phyloP scores from a whole-genome alignment of 208 protist species.

The Wallacemonas sp. region DNA sequence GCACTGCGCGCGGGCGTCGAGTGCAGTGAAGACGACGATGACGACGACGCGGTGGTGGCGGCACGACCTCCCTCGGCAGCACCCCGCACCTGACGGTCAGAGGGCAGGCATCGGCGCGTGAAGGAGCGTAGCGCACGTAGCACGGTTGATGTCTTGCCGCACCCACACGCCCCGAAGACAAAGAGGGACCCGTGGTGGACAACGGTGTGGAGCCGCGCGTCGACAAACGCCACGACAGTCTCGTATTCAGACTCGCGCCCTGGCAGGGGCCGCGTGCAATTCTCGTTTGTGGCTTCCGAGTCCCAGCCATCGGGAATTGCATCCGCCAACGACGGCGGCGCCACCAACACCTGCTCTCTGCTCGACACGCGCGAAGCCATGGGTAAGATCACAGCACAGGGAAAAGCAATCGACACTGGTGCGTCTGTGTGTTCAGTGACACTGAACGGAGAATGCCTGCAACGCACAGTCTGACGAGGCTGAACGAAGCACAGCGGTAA shows the following conservation, averaged over 20 bases:
- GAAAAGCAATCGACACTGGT: too few relatives aligned
- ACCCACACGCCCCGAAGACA: constrained; percentile 83
- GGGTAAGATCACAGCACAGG: too few relatives aligned
- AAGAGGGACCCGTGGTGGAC: constrained; percentile 55
- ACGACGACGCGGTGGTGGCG: background rate
- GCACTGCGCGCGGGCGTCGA: background rate
- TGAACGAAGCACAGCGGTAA: too few relatives aligned
- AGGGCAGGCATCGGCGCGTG: constrained; percentile 45
- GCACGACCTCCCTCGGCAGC: background rate
- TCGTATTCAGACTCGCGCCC: constrained; percentile 63
- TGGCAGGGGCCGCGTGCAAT: constrained; percentile 13
- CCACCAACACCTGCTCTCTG: too few relatives aligned
- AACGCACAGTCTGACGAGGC: too few relatives aligned
- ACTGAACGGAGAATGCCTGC: too few relatives aligned
- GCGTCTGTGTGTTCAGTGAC: background rate
- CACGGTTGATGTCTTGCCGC: constrained; percentile 80
- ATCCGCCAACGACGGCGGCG: constrained; percentile 25
- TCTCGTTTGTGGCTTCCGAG: background rate
- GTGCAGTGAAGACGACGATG: background rate
- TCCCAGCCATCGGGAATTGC: constrained; percentile 1
- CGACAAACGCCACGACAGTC: constrained; percentile 46
- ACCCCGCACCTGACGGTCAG: constrained; percentile 37
- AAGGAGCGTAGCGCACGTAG: constrained; percentile 67
- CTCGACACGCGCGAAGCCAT: too few relatives aligned
- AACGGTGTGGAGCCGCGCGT: constrained; percentile 25